Base-by-base conservation (phyloP, 1,284 basidiomycete species). In the Amylostereum chailletii region DNA sequence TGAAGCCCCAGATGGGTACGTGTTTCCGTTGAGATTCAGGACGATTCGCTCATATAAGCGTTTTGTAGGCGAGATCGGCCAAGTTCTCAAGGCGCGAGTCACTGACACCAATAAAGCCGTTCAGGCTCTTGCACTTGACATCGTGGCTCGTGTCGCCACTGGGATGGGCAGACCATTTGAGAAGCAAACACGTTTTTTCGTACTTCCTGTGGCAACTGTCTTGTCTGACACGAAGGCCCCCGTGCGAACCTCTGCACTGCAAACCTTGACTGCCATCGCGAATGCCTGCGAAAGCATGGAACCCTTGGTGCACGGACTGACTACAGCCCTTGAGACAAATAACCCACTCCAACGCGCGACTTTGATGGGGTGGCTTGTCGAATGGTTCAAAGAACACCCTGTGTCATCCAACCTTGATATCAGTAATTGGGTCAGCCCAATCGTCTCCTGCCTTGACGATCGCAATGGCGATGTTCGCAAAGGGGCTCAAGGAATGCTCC, bases 141-240 rank as follows among this genome's bases (percentile, higher is more conserved):
- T 96, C 52, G 83, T 97, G 47, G 76, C 85, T 39, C 87, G 91
- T 44, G 86, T 99, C 53, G 93, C 96, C 1, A 81, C 76, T 0
- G 94, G 91, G 1, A 97, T 99, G 92, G 93, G 93, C 45, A 92
- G 87, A 61, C 81, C 90, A 0, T 99, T 99, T 62, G 95, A 99
- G 58, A 94, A 90, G 62, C 79, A 95, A 57, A 78, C 80, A 3
- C 83, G 85, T 30, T 72, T 90, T 44, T 88, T 94, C 57, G 79
- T 83, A 7, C 68, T 83, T 0, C 82, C 94, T 0, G 77, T 98
- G 6, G 82, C 86, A 1, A 86, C 86, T 29, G 91, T 94, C 4
- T 77, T 98, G 4, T 81, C 94, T 5, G 96, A 99, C 63, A 92
- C 95, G 64, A 99, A 99, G 66, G 85, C 87, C 1, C 85, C 84